Evolutionary conservation across 164 flowering plant genomes (phyloP).

Genomic region (Umbellularia californica): DNA sequence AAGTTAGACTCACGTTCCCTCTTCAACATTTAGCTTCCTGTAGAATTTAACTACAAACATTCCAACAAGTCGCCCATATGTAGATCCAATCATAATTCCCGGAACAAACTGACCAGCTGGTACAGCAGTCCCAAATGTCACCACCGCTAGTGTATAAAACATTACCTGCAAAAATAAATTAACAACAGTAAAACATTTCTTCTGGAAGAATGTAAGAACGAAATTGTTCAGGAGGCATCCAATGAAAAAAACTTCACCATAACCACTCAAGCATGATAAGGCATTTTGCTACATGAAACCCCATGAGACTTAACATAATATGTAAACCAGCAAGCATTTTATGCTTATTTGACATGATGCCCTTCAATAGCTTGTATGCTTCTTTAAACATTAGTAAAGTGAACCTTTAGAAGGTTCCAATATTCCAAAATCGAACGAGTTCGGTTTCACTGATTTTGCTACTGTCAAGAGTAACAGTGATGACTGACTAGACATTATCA

Average conservation of each 20-base stretch:
- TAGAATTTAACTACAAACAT: conserved; percentile 91
- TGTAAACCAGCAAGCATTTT: neutral
- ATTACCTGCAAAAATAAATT: conserved; percentile 58
- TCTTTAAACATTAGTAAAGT: neutral
- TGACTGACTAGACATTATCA: too few species aligned
- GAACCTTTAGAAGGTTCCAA: neutral
- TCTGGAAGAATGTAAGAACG: neutral
- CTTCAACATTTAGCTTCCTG: conserved; percentile 89
- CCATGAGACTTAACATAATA: too few species aligned
- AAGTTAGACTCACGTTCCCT: conserved; percentile 87
- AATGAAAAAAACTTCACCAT: neutral
- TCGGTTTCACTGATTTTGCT: neutral
- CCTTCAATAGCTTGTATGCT: neutral
- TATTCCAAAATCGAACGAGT: neutral
- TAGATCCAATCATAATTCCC: conserved; percentile 98
- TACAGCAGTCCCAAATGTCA: conserved; percentile 97
- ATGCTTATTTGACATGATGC: neutral
- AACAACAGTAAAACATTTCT: conserved; percentile 2
- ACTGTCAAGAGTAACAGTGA: neutral
- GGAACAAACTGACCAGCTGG: conserved; percentile 99
- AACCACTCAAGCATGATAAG: neutral
- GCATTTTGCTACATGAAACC: neutral
- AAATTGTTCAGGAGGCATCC: conserved; percentile 2
- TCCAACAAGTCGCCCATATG: conserved; percentile 98
- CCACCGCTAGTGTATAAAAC: conserved; percentile 94